Evolutionary conservation across 148 eudicot species (phyloP), one percentile per base, ranked within the genome.

Genomic region (Cornus kousa): DNA sequence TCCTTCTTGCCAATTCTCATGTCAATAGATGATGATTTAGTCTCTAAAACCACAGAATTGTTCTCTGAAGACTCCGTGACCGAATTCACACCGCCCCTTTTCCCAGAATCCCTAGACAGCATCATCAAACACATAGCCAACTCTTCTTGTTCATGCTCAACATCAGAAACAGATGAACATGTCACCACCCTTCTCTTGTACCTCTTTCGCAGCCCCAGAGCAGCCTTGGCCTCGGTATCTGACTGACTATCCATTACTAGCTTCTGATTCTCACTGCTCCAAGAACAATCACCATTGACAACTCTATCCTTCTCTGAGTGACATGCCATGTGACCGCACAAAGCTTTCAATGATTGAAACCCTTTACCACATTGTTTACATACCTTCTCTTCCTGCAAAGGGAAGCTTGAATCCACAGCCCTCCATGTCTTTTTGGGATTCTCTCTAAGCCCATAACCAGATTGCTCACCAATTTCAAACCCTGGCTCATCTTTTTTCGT

Each of bases 241-340:
- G 88, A 83, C 35, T 75, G 77, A 60, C 87, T 76, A 31, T 87
- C 93, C 74, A 84, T 67, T 40, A 88, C 81, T 43, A 83, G 67
- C 74, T 68, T 83, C 12, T 83, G 87, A 67, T 78, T 80, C 80
- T 83, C 86, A 83, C 80, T 83, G 19, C 83, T 86, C 92, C 92
- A 89, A 24, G 90, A 86, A 70, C 82, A 40, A 79, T 87, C 87
- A 62, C 82, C 85, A 74, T 78, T 86, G 50, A 88, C 85, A 60
- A 68, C 66, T 76, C 81, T 88, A 0, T 94, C 96, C 80, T 81
- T 91, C 16, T 90, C 92, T 2, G 96, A 85, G 72, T 95, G 98
- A 65, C 89, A 90, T 53, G 97, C 94, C 98, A 95, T 95, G 82
- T 95, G 98, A 28, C 97, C 97, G 85, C 97, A 95, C 33, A 95